phyloP scores from a whole-genome alignment of 805 yeast species.

The Vanderwaltozyma yarrowii region DNA sequence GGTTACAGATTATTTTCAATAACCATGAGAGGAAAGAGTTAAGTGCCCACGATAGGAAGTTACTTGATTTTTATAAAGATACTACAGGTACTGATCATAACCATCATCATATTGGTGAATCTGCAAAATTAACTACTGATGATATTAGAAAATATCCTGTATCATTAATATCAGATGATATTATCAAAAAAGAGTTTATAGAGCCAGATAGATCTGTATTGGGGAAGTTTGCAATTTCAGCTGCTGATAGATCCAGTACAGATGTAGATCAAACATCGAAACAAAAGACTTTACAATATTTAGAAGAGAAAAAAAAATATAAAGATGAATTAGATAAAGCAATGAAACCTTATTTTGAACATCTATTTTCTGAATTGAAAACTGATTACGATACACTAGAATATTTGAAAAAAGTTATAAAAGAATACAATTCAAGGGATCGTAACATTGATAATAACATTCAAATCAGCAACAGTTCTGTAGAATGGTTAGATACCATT shows the following conservation, averaged over 20 bases:
- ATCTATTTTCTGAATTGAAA: constrained; percentile 6
- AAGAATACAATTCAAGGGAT: constrained; percentile 5
- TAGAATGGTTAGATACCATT: constrained; percentile 9
- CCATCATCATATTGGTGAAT: constrained; percentile 5
- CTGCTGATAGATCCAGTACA: not conserved
- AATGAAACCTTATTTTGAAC: constrained; percentile 14
- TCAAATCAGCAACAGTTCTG: no score
- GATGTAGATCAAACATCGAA: not conserved
- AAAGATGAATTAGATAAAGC: constrained; percentile 15
- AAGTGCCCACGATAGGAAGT: constrained; percentile 8
- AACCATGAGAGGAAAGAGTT: constrained; percentile 10
- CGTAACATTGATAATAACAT: not conserved
- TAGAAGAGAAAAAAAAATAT: constrained; percentile 17
- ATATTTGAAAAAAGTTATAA: constrained; percentile 8
- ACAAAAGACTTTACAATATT: constrained; percentile 4
- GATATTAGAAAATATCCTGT: constrained; percentile 21
- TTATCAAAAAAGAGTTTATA: not conserved
- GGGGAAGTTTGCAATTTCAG: not conserved
- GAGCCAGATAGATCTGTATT: not conserved
- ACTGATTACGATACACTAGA: constrained; percentile 21
- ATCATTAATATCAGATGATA: constrained; percentile 12
- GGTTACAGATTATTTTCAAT: constrained; percentile 13
- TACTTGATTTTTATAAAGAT: constrained; percentile 11
- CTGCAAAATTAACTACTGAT: constrained; percentile 14
- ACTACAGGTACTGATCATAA: constrained; percentile 1